Base-by-base conservation (phyloP, 2,329 filamentous ascomycete species). In the Penicillium concentricum region DNA sequence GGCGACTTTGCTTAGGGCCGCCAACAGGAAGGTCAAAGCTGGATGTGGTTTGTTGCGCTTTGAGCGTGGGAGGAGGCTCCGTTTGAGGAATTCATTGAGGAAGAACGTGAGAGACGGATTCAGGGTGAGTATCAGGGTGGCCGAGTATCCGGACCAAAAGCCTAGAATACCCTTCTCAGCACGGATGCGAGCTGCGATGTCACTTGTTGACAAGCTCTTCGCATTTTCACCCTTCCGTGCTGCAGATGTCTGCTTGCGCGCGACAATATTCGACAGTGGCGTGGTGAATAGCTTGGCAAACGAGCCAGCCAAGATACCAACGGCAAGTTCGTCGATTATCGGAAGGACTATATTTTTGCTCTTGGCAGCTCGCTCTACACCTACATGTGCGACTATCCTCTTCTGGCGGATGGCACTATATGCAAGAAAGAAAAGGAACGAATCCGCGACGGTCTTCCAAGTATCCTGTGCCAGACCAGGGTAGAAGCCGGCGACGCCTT, bases 101-200 rank as follows among this genome's bases (percentile, higher is more conserved):
- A 93, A 87, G 70, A 96, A 92, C 0, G 92, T 96, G 61, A 96
- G 82, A 62, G 88, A 88, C 1, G 92, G 92, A 67, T 96, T 96
- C 28, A 96, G 79, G 0, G 92, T 92, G 49, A 96, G 76, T 38
- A 96, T 81, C 56, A 96, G 73, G 22, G 84, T 87, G 2, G 91
- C 91, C 20, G 89, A 90, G 72, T 96, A 96, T 0, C 92, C 92
- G 0, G 91, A 88, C 92, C 92, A 96, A 66, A 96, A 88, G 2
- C 91, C 91, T 43, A 79, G 70, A 10, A 92, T 58, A 0, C 92
- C 91, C 64, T 88, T 89, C 69, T 93, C 88, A 2, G 77, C 68
- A 39, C 79, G 76, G 58, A 95, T 92, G 41, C 84, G 80, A 1
- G 78, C 73, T 18, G 87, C 80, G 30, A 91, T 90, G 49, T 87